Percentiles rank a stretch among this genome's conserved stretches.
Conservation (phyloP, 1,139 yeast species). For the Yamadazyma siamensis region DNA sequence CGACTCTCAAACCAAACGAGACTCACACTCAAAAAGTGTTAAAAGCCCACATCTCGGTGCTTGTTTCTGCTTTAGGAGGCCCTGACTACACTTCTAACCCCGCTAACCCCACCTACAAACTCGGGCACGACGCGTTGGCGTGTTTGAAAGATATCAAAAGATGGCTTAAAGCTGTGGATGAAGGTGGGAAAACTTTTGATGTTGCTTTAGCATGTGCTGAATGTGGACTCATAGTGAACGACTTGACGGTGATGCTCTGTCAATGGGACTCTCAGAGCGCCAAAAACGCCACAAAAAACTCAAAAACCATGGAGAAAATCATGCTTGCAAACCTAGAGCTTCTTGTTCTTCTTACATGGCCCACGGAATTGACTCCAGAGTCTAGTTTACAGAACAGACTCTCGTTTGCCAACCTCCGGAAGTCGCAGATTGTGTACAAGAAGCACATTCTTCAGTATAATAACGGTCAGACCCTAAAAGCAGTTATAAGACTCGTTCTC, state of each 20-base stretch:
- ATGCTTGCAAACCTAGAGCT: conserved; percentile 74
- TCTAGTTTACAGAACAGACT: conserved; percentile 56
- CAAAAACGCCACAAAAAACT: conserved; percentile 23
- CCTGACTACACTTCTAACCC: conserved; percentile 52
- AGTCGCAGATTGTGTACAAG: conserved; percentile 71
- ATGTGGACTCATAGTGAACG: conserved; percentile 68
- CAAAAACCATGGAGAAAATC: conserved; percentile 50
- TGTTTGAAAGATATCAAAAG: conserved; percentile 84
- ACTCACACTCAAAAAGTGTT: conserved; percentile 44
- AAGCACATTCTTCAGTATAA: conserved; percentile 57
- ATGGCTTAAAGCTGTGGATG: conserved; percentile 87
- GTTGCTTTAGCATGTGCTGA: conserved; percentile 90
- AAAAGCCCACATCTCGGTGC: conserved; percentile 65
- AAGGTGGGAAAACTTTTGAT: conserved; percentile 60
- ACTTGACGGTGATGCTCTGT: conserved; percentile 69
- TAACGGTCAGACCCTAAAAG: conserved; percentile 62
- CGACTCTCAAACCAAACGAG: conserved; percentile 32
- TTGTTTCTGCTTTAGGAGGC: conserved; percentile 83
- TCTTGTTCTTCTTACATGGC: conserved; percentile 85
- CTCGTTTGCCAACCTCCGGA: conserved; percentile 57
- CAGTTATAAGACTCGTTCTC: conserved; percentile 66
- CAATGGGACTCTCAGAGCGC: conserved; percentile 59
- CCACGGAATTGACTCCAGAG: conserved; percentile 48
- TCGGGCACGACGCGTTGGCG: conserved; percentile 90
- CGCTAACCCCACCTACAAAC: conserved; percentile 54